A percentile compares a stretch with the other conserved stretches of the same genome.
Conservation (phyloP, 257 asterid species). For the Solanum boliviense region DNA sequence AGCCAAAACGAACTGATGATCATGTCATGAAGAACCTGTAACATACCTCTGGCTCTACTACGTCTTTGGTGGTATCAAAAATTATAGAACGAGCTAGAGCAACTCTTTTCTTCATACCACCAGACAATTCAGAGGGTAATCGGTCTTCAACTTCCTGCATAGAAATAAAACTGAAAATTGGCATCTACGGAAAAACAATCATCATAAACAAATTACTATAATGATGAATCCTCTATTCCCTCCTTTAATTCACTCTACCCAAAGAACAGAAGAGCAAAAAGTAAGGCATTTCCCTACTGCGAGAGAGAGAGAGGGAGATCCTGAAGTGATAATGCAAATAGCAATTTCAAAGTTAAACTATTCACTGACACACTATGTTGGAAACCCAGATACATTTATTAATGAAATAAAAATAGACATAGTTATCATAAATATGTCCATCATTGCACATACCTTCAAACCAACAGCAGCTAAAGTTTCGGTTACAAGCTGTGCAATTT, state of each 20-base stretch:
- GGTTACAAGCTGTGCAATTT: conserved; percentile 75
- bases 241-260: neutral
- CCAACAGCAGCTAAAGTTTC: conserved; percentile 98
- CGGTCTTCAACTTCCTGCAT: conserved; percentile 92
- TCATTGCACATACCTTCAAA: conserved; percentile 57
- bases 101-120: conserved; percentile 99
- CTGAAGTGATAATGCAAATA: neutral
- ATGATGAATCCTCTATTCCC: neutral
- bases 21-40: conserved; percentile 2
- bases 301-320: neutral
- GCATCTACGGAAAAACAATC: conserved; percentile 1
- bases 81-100: conserved; percentile 97
- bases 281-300: neutral
- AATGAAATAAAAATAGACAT: neutral
- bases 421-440: neutral
- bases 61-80: conserved; percentile 74
- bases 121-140: conserved; percentile 91
- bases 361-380: neutral
- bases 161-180: neutral
- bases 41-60: conserved; percentile 89
- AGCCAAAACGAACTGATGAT: neutral
- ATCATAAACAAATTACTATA: neutral
- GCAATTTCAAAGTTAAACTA: neutral
- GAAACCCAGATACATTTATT: neutral
- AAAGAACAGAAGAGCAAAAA: neutral